Evolutionary conservation across 495 filamentous ascomycete species (phyloP).

Genomic region (Platismatia glauca): DNA sequence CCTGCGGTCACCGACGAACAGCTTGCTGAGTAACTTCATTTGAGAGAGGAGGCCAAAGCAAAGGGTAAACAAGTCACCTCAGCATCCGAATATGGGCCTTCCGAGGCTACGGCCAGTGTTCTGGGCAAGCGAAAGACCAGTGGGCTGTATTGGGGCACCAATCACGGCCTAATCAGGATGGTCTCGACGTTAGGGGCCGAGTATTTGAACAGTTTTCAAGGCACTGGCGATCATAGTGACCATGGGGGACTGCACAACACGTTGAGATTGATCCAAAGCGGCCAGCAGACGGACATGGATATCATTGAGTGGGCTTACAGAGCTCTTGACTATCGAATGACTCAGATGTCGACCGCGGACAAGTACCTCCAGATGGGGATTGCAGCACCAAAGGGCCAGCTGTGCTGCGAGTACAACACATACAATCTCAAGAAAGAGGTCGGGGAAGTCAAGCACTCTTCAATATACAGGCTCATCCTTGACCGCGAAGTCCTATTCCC

Average conservation of each 20-base stretch:
- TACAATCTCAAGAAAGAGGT: background rate
- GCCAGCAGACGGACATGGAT: background rate
- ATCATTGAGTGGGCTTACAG: background rate
- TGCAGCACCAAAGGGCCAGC: background rate
- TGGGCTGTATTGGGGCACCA: background rate
- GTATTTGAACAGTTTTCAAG: constrained; percentile 10
- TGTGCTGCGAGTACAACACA: constrained; percentile 5
- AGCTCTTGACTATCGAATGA: constrained; percentile 10
- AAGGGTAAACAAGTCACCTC: background rate
- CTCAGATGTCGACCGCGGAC: constrained; percentile 13
- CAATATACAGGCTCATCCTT: background rate
- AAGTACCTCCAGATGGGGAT: background rate
- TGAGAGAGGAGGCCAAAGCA: background rate
- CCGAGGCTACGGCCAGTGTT: background rate
- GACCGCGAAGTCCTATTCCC: constrained; percentile 6
- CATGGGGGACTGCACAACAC: constrained; percentile 1
- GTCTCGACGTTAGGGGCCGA: background rate
- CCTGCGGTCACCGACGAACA: background rate
- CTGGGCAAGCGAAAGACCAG: constrained; percentile 10
- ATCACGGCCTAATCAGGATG: background rate
- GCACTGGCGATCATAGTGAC: background rate
- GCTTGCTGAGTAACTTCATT: background rate
- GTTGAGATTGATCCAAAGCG: background rate
- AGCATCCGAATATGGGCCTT: background rate
- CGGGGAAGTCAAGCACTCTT: background rate